Conservation (phyloP, 805 yeast species). For the Wickerhamomyces hampshirensis region DNA sequence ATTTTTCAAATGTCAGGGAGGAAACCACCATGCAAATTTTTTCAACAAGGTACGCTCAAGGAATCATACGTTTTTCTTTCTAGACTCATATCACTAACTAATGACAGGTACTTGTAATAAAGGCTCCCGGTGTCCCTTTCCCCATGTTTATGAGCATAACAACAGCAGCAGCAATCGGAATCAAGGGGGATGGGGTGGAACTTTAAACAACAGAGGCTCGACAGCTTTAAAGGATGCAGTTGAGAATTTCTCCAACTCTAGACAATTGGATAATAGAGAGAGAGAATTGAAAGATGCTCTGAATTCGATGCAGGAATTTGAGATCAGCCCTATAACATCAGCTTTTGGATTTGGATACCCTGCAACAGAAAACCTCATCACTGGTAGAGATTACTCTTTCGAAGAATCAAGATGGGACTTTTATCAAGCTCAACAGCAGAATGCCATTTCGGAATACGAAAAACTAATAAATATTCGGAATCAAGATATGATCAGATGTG, state of each 20-base stretch:
- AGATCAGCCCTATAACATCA: constrained; percentile 28
- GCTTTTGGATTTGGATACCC: constrained; percentile 47
- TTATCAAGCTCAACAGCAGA: constrained; percentile 35
- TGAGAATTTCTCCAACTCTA: constrained; percentile 4
- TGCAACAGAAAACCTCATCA: constrained; percentile 43
- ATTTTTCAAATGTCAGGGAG: constrained; percentile 23
- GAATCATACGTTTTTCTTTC: not conserved
- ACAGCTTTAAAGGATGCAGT: constrained; percentile 4
- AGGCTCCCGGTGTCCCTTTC: constrained; percentile 39
- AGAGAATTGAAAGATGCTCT: constrained; percentile 27
- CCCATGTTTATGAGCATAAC: constrained; percentile 32
- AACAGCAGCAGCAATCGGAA: constrained; percentile 1
- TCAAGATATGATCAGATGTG: constrained; percentile 42
- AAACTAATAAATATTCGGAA: constrained; percentile 36
- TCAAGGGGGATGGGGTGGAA: constrained; percentile 1
- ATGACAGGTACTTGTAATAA: constrained; percentile 31
- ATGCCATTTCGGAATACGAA: constrained; percentile 35
- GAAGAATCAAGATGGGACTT: constrained; percentile 49
- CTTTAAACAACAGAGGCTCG: constrained; percentile 11
- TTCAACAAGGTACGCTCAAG: constrained; percentile 32
- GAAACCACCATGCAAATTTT: constrained; percentile 39
- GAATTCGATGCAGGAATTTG: constrained; percentile 17
- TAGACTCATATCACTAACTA: constrained; percentile 1
- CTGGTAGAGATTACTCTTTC: constrained; percentile 47
- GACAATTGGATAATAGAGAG: constrained; percentile 18